A percentile compares a stretch with the other conserved stretches of the same genome.
Conservation (phyloP, 352 stramenopile species). For the Aphanomyces cochlioides region DNA sequence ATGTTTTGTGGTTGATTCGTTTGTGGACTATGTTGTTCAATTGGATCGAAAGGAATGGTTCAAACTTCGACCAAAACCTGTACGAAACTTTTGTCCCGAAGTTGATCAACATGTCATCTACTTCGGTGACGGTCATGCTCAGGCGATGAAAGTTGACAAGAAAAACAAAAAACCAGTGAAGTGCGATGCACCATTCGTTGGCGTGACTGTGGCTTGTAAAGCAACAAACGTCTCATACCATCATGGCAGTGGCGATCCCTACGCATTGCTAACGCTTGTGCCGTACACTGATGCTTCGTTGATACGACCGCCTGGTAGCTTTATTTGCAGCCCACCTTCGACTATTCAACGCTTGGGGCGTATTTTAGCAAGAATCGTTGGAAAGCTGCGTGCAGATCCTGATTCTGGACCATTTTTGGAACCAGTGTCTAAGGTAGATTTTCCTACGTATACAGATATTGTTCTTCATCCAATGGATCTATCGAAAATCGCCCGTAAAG, state of each 20-base stretch:
- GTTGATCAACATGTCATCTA: slow-evolving; percentile 61
- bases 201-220: slow-evolving; percentile 54
- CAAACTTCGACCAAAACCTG: slow-evolving; percentile 67
- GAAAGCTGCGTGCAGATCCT: slow-evolving; percentile 53
- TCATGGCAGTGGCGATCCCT: slow-evolving; percentile 73
- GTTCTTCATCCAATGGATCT: slow-evolving; percentile 73
- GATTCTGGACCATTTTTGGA: slow-evolving; percentile 75
- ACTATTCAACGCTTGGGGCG: slow-evolving; percentile 52
- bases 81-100: slow-evolving; percentile 73
- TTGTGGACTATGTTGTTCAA: slow-evolving; percentile 67
- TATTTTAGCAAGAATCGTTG: slow-evolving; percentile 57
- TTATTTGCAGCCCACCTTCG: slow-evolving; percentile 66
- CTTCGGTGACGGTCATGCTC: slow-evolving; percentile 69
- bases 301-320: slow-evolving; percentile 36
- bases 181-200: slow-evolving; percentile 42
- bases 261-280: slow-evolving; percentile 56
- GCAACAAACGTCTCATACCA: slow-evolving; percentile 72
- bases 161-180: slow-evolving; percentile 69
- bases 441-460: slow-evolving; percentile 82
- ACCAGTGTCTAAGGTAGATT: slow-evolving; percentile 72
- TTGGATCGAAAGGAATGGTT: slow-evolving; percentile 75
- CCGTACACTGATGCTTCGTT: slow-evolving; percentile 38
- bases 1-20: slow-evolving; percentile 74
- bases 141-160: slow-evolving; percentile 74
- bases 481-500: slow-evolving; percentile 51